These are phyloP conservation scores for Teratosphaeria nubilosa DNA, from an alignment of 2,329 filamentous ascomycete genomes.

Conservation along the genomic window DNA sequence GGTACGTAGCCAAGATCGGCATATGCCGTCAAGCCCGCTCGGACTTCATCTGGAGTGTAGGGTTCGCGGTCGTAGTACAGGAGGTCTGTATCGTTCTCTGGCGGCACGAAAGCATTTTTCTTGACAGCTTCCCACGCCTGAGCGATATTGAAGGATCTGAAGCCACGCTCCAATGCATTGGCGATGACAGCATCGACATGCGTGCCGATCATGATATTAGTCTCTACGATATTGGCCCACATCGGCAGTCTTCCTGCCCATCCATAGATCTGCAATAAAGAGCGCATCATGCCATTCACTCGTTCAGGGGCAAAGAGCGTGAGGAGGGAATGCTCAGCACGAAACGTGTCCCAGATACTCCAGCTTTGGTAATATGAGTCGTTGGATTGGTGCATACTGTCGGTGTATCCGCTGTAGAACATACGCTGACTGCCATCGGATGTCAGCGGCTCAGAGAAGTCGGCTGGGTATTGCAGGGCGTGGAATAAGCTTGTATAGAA, in stretches of 20 bases:
- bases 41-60: slow-evolving; percentile 35
- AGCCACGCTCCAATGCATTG: slow-evolving; percentile 37
- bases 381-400: slow-evolving; percentile 31
- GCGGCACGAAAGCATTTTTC: slow-evolving; percentile 37
- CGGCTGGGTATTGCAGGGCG: slow-evolving; percentile 38
- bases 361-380: slow-evolving; percentile 43
- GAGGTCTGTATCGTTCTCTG: slow-evolving; percentile 34
- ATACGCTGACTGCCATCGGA: slow-evolving; percentile 15
- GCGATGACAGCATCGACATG: slow-evolving; percentile 40
- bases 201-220: slow-evolving; percentile 43
- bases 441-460: slow-evolving; percentile 37
- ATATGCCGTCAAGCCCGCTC: slow-evolving; percentile 38
- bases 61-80: slow-evolving; percentile 41
- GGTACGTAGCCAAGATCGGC: slow-evolving; percentile 37
- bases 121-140: slow-evolving; percentile 36
- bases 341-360: slow-evolving; percentile 43
- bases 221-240: slow-evolving; percentile 42
- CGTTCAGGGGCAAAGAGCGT: slow-evolving; percentile 38
- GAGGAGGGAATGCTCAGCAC: slow-evolving; percentile 38
- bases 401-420: slow-evolving; percentile 40
- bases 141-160: slow-evolving; percentile 32
- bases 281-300: slow-evolving; percentile 40
- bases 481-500: slow-evolving; percentile 40
- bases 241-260: slow-evolving; percentile 39
- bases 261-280: slow-evolving; percentile 36